Base-by-base conservation (phyloP, 2,329 filamentous ascomycete genomes). In the Fonsecaea pugnacius region DNA sequence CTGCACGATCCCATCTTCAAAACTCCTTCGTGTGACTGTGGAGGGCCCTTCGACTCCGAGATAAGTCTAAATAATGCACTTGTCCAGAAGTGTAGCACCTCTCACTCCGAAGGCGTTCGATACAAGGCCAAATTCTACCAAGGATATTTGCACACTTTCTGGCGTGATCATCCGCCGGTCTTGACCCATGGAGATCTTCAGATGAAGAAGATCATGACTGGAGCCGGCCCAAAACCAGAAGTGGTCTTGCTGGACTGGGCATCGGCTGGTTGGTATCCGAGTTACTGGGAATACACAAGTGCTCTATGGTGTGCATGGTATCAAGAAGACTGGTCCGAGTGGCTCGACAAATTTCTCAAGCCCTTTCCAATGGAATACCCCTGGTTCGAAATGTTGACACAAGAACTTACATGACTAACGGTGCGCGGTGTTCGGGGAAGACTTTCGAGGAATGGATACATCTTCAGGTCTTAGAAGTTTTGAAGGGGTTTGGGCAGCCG, bases 211-310 rank as follows among this genome's bases (percentile, higher is more conserved):
- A 72, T 77, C 59, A 72, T 77, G 60, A 54, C 77, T 24, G 64
- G 70, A 18, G 40, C 67, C 50, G 70, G 67, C 6, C 10, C 36
- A 21, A 27, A 27, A 1, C 16, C 3, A 9, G 58, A 62, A 21
- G 65, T 77, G 1, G 72, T 74, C 6, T 69, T 81, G n/a, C 72
- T 81, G 57, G 77, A 79, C 70, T 81, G 76, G 78, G 78, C 79
- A 62, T 74, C 62, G 50, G 72, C 76, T n/a, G 76, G 76, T 36
- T 79, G 75, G 76, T 77, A 76, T 67, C 77, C 76, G 18, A 72
- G 63, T 18, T 78, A 79, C 68, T 79, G 75, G 77, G 78, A 79
- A 68, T 55, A 55, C 12, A 33, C n/a, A 2, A 36, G 27, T 4
- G 78, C 78, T 68, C 72, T 75, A 32, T 73, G 71, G 62, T 73